Evolutionary conservation across 345 rosid genomes (phyloP).

Genomic region (Acer negundo): DNA sequence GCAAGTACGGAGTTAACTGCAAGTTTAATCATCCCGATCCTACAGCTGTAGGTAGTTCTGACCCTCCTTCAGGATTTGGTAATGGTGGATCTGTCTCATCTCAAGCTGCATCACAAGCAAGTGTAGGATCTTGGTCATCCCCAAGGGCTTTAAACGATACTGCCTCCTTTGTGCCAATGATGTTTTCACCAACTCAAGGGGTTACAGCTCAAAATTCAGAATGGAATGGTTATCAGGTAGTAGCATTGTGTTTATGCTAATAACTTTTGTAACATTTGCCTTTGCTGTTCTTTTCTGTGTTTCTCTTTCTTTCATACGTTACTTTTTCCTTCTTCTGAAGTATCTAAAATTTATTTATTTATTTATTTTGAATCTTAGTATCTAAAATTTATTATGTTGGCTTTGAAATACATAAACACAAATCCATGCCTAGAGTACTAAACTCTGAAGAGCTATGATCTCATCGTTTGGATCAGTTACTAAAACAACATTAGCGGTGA

Average conservation of each 20-base stretch:
- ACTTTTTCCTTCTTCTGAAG: background rate
- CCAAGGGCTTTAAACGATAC: constrained; percentile 54
- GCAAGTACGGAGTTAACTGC: constrained; percentile 86
- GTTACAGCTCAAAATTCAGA: constrained; percentile 59
- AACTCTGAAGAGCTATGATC: background rate
- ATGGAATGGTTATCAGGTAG: constrained; percentile 94
- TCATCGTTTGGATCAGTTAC: background rate
- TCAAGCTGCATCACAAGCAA: constrained; percentile 50
- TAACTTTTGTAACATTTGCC: background rate
- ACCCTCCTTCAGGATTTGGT: constrained; percentile 47
- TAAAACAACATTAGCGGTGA: background rate
- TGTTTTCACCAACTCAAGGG: constrained; percentile 62
- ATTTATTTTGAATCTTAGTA: background rate
- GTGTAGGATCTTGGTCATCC: constrained; percentile 70
- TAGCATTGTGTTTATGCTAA: background rate
- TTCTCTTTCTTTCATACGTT: background rate
- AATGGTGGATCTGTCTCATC: constrained; percentile 61
- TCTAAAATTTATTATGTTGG: background rate
- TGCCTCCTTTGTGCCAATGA: constrained; percentile 53
- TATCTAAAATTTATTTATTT: background rate
- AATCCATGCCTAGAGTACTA: background rate
- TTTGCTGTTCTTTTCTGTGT: background rate
- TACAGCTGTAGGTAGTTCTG: constrained; percentile 48
- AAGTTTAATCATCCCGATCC: constrained; percentile 96
- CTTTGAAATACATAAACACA: background rate